phyloP scores from a whole-genome alignment of 108 stramenopile species.

The Pelagomonas calceolata region DNA sequence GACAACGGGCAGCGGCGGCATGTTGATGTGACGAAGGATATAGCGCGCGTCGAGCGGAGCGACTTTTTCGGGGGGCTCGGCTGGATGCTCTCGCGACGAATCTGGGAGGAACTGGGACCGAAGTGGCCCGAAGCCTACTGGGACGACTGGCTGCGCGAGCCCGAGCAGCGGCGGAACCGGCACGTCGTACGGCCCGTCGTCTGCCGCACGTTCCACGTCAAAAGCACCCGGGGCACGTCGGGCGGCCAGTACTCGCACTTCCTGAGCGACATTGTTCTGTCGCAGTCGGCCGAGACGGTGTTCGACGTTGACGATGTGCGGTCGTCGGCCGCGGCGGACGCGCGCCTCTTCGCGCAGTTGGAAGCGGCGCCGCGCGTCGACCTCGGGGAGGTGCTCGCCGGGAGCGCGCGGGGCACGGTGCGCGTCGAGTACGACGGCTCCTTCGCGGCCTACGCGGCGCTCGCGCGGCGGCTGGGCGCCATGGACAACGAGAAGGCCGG shows the following conservation, averaged over 20 bases:
- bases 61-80: conserved; percentile 92
- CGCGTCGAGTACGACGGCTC: conserved; percentile 43
- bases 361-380: conserved; percentile 24
- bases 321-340: conserved; percentile 8
- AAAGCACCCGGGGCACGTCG: conserved; percentile 49
- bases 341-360: conserved; percentile 3
- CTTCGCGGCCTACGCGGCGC: conserved; percentile 25
- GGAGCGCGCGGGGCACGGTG: background rate
- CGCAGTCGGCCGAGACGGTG: conserved; percentile 9
- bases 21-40: conserved; percentile 32
- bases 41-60: conserved; percentile 44
- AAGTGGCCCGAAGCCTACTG: conserved; percentile 66
- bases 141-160: conserved; percentile 94
- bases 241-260: conserved; percentile 39
- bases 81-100: conserved; percentile 73
- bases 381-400: background rate
- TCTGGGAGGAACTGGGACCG: conserved; percentile 60
- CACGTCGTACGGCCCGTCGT: conserved; percentile 68
- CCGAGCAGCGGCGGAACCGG: conserved; percentile 55
- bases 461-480: conserved; percentile 51
- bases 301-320: conserved; percentile 17
- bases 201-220: conserved; percentile 77
- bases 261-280: conserved; percentile 29
- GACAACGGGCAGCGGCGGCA: conserved; percentile 66
- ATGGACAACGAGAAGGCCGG: conserved; percentile 79